These are phyloP conservation scores for Trypanosoma cruzi DNA, from an alignment of 208 protist genomes.

Conservation along the genomic window DNA sequence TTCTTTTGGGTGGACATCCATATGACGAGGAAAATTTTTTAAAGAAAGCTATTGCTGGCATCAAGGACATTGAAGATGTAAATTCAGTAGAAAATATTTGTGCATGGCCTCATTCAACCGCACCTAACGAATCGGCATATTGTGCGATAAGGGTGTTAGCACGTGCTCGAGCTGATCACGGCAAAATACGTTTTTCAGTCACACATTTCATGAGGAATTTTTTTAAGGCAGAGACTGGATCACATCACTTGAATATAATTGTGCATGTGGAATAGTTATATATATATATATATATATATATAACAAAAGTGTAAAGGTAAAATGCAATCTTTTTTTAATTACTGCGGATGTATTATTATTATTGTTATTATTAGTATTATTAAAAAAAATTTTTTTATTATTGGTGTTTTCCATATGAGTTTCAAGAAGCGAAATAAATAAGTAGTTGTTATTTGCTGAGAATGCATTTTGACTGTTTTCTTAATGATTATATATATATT, in stretches of 20 bases:
- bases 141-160: conserved; percentile 34
- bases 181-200: conserved; percentile 1
- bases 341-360: conserved; percentile 6
- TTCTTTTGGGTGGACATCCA: conserved; percentile 50
- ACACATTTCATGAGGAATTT: conserved; percentile 14
- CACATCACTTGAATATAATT: conserved; percentile 24
- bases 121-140: conserved; percentile 55
- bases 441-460: too few species aligned
- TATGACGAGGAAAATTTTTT: conserved; percentile 31
- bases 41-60: conserved; percentile 33
- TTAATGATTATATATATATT: too few species aligned
- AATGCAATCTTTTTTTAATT: conserved; percentile 3
- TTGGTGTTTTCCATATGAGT: neutral
- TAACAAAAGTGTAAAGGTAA: neutral
- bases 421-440: neutral
- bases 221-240: conserved; percentile 3
- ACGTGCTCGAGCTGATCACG: conserved; percentile 26
- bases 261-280: conserved; percentile 41
- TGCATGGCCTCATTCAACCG: conserved; percentile 66
- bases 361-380: too few species aligned
- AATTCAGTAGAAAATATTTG: conserved; percentile 26
- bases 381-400: too few species aligned
- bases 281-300: conserved; percentile 12
- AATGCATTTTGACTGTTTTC: too few species aligned
- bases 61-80: conserved; percentile 27